Percentiles rank a stretch among this genome's conserved stretches.
phyloP scores from a whole-genome alignment of 371 early-diverging fungal genomes.

The Spraguea lophii region DNA sequence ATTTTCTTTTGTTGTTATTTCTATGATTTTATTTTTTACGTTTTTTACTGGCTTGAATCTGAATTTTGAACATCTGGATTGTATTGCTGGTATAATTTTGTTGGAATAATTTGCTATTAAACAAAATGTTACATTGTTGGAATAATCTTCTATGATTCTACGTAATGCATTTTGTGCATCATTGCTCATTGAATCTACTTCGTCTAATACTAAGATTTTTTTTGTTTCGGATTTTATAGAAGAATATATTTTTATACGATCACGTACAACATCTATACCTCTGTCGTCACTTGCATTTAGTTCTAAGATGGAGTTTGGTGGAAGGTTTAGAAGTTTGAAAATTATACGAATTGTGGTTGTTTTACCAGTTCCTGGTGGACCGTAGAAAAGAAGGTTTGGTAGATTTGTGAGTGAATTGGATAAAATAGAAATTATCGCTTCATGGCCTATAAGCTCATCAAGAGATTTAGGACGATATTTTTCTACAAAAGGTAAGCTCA shows the following conservation, averaged over 20 bases:
- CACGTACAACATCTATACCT: slow-evolving; percentile 91
- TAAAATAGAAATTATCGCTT: slow-evolving; percentile 30
- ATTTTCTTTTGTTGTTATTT: slow-evolving; percentile 55
- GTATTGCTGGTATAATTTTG: slow-evolving; percentile 89
- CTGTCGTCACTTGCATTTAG: slow-evolving; percentile 95
- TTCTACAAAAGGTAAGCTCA: slow-evolving; percentile 39
- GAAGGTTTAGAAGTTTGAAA: slow-evolving; percentile 56
- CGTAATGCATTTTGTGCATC: slow-evolving; percentile 81
- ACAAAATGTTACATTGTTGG: slow-evolving; percentile 79
- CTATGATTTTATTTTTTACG: slow-evolving; percentile 54
- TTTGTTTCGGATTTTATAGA: slow-evolving; percentile 55
- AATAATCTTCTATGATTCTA: slow-evolving; percentile 90
- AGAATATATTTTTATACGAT: slow-evolving; percentile 88
- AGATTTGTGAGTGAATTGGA: slow-evolving; percentile 44
- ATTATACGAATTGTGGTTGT: slow-evolving; percentile 78
- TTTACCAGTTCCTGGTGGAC: slow-evolving; percentile 85
- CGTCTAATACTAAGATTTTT: slow-evolving; percentile 86
- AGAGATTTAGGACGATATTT: slow-evolving; percentile 42
- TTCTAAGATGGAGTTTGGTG: slow-evolving; percentile 65
- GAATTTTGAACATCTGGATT: slow-evolving; percentile 87
- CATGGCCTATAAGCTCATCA: slow-evolving; percentile 41
- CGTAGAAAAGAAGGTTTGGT: slow-evolving; percentile 94
- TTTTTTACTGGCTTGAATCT: slow-evolving; percentile 74
- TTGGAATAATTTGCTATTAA: slow-evolving; percentile 90
- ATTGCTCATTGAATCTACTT: slow-evolving; percentile 89